These are phyloP conservation scores for Primulina tabacum DNA, from an alignment of 257 asterid genomes.

Conservation along the genomic window DNA sequence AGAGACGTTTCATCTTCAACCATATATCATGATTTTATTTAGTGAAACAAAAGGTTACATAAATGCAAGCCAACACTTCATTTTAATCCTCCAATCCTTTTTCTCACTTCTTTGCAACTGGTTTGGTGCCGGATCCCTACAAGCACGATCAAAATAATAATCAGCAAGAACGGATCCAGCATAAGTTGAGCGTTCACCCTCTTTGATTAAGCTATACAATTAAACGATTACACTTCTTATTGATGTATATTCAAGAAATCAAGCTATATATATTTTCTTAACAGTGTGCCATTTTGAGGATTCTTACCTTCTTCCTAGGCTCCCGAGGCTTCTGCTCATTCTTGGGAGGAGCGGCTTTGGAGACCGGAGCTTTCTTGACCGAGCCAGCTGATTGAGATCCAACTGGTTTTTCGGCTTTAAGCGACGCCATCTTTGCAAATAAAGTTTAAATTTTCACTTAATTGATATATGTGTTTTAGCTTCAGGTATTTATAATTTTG, in stretches of 20 bases:
- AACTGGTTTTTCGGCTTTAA: slow-evolving; percentile 43
- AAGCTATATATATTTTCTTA: not conserved
- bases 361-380: slow-evolving; percentile 37
- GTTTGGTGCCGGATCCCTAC: slow-evolving; percentile 34
- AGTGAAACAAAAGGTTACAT: slow-evolving; percentile 22
- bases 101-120: slow-evolving; percentile 33
- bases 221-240: not conserved
- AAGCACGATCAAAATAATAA: slow-evolving; percentile 9
- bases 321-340: slow-evolving; percentile 44
- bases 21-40: slow-evolving; percentile 19
- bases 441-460: slow-evolving; percentile 2
- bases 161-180: not conserved
- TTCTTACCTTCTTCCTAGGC: slow-evolving; percentile 46
- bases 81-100: slow-evolving; percentile 10
- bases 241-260: not conserved
- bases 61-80: slow-evolving; percentile 13
- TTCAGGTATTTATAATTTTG: slow-evolving; percentile 28
- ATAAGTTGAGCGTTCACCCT: not conserved
- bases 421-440: slow-evolving; percentile 39
- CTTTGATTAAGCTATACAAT: not conserved
- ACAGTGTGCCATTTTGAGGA: not conserved
- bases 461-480: not conserved
- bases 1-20: not conserved
- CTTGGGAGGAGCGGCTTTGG: slow-evolving; percentile 36
- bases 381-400: slow-evolving; percentile 28